These are phyloP conservation scores for Fraxinus sp. DNA, from an alignment of 305 asterid genomes.

Conservation along the genomic window DNA sequence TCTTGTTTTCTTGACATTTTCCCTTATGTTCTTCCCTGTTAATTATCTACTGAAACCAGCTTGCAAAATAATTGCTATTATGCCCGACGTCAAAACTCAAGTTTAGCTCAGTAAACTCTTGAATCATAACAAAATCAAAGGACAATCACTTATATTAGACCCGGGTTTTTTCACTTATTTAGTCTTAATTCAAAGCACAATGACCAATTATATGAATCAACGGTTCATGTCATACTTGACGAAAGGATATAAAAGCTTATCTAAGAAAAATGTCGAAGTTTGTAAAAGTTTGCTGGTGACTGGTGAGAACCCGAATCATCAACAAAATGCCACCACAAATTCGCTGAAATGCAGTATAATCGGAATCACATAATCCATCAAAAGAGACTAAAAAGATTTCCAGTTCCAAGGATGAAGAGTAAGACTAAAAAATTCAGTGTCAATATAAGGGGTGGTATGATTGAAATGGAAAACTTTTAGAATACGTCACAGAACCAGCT, in stretches of 20 bases:
- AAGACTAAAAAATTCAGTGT: conserved; percentile 63
- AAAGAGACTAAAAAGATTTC: conserved; percentile 68
- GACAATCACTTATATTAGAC: not conserved
- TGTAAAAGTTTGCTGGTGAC: not conserved
- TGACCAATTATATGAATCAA: not conserved
- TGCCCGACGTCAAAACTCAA: not conserved
- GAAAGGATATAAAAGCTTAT: not conserved
- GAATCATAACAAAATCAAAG: conserved; percentile 49
- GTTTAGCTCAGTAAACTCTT: not conserved
- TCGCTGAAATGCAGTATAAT: conserved; percentile 71
- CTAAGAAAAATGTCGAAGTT: not conserved
- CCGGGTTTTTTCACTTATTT: not conserved
- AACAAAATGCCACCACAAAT: conserved; percentile 56
- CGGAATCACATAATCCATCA: conserved; percentile 74
- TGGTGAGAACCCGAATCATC: conserved; percentile 84
- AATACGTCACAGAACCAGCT: conserved; percentile 66
- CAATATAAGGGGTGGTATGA: conserved; percentile 51
- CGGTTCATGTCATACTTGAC: conserved; percentile 25
- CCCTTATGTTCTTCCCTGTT: too few species aligned
- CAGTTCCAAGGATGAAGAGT: conserved; percentile 79
- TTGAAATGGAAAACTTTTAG: conserved; percentile 41
- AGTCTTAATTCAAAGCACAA: conserved; percentile 31
- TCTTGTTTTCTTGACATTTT: too few species aligned
- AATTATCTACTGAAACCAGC: too few species aligned
- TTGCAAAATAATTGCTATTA: too few species aligned